phyloP scores from a whole-genome alignment of 805 yeast species.

The Monosporozyma aerobia region DNA sequence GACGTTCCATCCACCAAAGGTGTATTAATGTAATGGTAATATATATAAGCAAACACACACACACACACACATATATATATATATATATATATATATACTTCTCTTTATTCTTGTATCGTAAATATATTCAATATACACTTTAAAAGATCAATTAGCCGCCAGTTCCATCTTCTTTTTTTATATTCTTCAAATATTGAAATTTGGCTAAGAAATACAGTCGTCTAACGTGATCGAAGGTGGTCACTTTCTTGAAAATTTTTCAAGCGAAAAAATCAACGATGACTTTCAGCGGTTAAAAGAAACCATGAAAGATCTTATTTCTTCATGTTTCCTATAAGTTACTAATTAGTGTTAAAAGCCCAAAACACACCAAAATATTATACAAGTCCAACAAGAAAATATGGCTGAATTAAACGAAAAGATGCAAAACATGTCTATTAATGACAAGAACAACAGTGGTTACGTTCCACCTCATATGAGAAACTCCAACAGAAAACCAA shows the following conservation, averaged over 20 bases:
- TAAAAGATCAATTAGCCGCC: too few relatives aligned
- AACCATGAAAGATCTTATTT: background rate
- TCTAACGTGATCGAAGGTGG: too few relatives aligned
- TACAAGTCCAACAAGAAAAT: conserved; percentile 12
- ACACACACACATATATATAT: background rate
- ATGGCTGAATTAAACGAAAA: conserved; percentile 54
- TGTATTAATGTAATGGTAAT: conserved; percentile 49
- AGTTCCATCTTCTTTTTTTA: too few relatives aligned
- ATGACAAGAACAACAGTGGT: conserved; percentile 22
- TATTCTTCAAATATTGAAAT: too few relatives aligned
- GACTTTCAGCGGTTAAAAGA: background rate
- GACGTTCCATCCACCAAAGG: conserved; percentile 97
- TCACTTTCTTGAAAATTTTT: background rate
- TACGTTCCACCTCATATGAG: conserved; percentile 46
- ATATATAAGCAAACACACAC: background rate
- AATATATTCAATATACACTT: background rate
- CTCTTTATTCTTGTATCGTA: background rate
- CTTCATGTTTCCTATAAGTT: background rate
- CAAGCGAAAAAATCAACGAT: background rate
- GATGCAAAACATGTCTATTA: conserved; percentile 47
- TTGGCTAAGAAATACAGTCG: too few relatives aligned
- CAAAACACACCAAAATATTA: background rate
- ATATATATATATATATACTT: background rate
- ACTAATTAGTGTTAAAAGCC: background rate
- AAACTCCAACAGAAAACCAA: conserved; percentile 20